Evolutionary conservation across 2,329 filamentous ascomycete genomes (phyloP).

Genomic region (Seiridium unicorne): DNA sequence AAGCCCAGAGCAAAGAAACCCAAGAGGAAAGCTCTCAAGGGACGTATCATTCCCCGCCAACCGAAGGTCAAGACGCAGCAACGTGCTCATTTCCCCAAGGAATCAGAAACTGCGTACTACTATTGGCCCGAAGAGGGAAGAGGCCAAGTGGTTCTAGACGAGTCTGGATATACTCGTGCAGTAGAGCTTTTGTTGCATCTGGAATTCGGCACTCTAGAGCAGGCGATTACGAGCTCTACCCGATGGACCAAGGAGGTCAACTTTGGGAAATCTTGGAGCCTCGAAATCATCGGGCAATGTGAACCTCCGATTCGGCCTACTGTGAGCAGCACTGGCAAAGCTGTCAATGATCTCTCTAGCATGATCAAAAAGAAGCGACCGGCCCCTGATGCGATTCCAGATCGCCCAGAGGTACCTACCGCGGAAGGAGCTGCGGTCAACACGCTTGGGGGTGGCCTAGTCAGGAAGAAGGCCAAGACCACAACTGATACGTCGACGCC

Average conservation of each 20-base stretch:
- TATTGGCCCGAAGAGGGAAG: conserved; percentile 62
- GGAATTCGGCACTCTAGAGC: conserved; percentile 67
- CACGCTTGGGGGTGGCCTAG: conserved; percentile 33
- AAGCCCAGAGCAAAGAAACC: conserved; percentile 33
- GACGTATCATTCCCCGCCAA: conserved; percentile 60
- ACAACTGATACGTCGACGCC: conserved; percentile 9
- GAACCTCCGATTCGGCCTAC: conserved; percentile 19
- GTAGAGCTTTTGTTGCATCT: conserved; percentile 70
- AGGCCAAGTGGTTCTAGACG: conserved; percentile 62
- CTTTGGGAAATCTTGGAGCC: conserved; percentile 50
- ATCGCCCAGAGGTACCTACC: not conserved
- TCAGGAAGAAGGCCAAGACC: conserved; percentile 51
- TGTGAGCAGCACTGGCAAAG: conserved; percentile 10
- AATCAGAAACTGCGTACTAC: conserved; percentile 61
- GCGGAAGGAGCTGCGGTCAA: conserved; percentile 23
- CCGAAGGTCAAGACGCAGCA: conserved; percentile 63
- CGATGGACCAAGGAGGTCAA: conserved; percentile 71
- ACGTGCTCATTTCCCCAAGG: conserved; percentile 47
- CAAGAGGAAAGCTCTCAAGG: conserved; percentile 48
- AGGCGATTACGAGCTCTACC: conserved; percentile 62
- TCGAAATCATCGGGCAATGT: conserved; percentile 45
- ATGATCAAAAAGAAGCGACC: conserved; percentile 47
- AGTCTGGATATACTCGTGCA: conserved; percentile 64
- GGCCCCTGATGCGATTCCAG: conserved; percentile 11
- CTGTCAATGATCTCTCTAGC: conserved; percentile 46